These are phyloP conservation scores for Graphilbum sp. DNA, from an alignment of 2,329 filamentous ascomycete species.

Conservation along the genomic window DNA sequence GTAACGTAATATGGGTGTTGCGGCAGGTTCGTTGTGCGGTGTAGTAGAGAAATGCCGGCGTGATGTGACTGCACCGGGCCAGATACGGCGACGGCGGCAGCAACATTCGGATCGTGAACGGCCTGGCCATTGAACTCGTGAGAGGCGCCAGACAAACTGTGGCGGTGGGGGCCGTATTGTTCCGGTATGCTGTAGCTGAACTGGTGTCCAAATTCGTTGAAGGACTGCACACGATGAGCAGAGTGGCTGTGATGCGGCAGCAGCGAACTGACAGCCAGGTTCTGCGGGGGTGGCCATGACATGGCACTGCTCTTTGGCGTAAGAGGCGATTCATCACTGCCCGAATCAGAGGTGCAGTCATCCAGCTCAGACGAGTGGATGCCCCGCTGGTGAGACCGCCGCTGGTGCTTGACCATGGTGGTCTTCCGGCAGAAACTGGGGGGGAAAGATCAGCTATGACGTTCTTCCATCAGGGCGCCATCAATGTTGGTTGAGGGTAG, in stretches of 20 bases:
- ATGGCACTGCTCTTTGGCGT: conserved; percentile 38
- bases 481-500: too few species aligned
- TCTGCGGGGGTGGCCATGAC: conserved; percentile 30
- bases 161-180: conserved; percentile 22
- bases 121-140: conserved; percentile 27
- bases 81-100: conserved; percentile 1
- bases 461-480: conserved; percentile 45
- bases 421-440: conserved; percentile 54
- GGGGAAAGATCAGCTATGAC: background rate
- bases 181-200: conserved; percentile 25
- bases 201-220: conserved; percentile 36
- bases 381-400: conserved; percentile 43
- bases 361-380: conserved; percentile 38
- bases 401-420: conserved; percentile 53
- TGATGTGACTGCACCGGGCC: conserved; percentile 14
- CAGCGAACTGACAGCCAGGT: conserved; percentile 20
- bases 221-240: conserved; percentile 36
- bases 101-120: conserved; percentile 18
- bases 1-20: conserved; percentile 38
- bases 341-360: conserved; percentile 39
- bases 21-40: conserved; percentile 30
- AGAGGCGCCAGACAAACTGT: conserved; percentile 26
- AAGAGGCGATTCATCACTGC: conserved; percentile 39
- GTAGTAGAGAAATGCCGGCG: conserved; percentile 28
- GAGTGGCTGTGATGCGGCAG: conserved; percentile 14